These are phyloP conservation scores for Paragyromitra xinjiangensis DNA, from an alignment of 495 filamentous ascomycete species.

Conservation along the genomic window DNA sequence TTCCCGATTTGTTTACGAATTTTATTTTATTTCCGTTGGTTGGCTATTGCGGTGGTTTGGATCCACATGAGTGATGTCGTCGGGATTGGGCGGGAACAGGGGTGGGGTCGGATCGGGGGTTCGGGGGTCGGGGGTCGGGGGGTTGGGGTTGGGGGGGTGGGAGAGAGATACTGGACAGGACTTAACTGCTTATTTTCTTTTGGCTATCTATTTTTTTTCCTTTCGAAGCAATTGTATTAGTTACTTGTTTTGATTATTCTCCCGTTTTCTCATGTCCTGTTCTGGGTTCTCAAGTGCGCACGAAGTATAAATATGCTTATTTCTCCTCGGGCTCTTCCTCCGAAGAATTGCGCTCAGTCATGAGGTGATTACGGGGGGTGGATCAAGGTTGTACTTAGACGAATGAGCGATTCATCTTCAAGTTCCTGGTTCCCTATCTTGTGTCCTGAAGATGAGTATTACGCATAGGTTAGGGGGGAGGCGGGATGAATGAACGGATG, in stretches of 20 bases:
- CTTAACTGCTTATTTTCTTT: constrained; percentile 39
- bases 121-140: neutral
- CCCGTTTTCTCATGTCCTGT: constrained; percentile 27
- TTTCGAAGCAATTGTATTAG: constrained; percentile 53
- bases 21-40: constrained; percentile 28
- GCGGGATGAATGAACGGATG: constrained; percentile 29
- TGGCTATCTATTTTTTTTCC: constrained; percentile 45
- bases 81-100: constrained; percentile 33
- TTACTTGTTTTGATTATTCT: constrained; percentile 39
- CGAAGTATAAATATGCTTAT: constrained; percentile 44
- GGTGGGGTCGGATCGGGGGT: constrained; percentile 19
- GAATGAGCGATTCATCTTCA: constrained; percentile 26
- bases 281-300: constrained; percentile 32
- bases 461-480: constrained; percentile 20
- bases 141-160: constrained; percentile 23
- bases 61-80: constrained; percentile 32
- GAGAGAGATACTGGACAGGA: constrained; percentile 40
- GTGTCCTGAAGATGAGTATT: constrained; percentile 31
- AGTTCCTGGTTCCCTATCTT: constrained; percentile 32
- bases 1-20: constrained; percentile 37
- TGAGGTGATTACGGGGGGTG: constrained; percentile 2
- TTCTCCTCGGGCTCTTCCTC: constrained; percentile 6
- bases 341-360: constrained; percentile 21
- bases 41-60: constrained; percentile 42
- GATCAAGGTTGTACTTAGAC: constrained; percentile 31